Evolutionary conservation across 2,329 filamentous ascomycete species (phyloP).

Genomic region (Aspergillus fructus): DNA sequence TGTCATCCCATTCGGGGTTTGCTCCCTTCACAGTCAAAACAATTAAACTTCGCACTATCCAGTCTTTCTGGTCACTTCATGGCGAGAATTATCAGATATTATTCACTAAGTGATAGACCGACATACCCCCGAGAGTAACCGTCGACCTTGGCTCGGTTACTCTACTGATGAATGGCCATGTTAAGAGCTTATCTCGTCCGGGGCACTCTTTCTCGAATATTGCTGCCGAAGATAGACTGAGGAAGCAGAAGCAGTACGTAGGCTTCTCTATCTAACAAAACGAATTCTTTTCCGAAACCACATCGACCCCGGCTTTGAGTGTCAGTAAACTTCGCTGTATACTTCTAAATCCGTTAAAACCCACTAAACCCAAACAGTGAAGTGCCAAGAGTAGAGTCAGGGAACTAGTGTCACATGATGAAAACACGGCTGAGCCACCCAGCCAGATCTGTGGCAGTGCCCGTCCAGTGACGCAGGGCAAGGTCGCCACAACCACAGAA

Average conservation of each 20-base stretch:
- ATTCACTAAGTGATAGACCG: not conserved
- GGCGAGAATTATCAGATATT: not conserved
- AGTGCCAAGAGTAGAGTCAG: not conserved
- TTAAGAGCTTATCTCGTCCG: not conserved
- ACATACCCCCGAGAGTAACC: not conserved
- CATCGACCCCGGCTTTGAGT: not conserved
- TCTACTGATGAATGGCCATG: not conserved
- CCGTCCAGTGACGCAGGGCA: not conserved
- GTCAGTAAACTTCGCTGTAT: not conserved
- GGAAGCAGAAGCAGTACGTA: no score
- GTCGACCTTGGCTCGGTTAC: not conserved
- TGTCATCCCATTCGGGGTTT: not conserved
- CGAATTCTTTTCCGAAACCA: no score
- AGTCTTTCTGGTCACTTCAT: not conserved
- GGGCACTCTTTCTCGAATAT: no score
- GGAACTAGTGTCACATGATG: no score
- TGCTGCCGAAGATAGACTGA: no score
- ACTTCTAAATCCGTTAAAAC: no score
- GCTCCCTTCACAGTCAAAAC: not conserved
- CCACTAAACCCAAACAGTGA: not conserved
- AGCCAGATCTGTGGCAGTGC: conserved; percentile 7
- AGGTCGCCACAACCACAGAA: conserved; percentile 6
- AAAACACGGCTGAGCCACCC: not conserved
- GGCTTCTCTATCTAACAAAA: no score
- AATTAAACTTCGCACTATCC: not conserved